Percentiles rank a stretch among this genome's conserved stretches.
phyloP scores from a whole-genome alignment of 768 basidiomycete species.

The Agrocybe praecox region DNA sequence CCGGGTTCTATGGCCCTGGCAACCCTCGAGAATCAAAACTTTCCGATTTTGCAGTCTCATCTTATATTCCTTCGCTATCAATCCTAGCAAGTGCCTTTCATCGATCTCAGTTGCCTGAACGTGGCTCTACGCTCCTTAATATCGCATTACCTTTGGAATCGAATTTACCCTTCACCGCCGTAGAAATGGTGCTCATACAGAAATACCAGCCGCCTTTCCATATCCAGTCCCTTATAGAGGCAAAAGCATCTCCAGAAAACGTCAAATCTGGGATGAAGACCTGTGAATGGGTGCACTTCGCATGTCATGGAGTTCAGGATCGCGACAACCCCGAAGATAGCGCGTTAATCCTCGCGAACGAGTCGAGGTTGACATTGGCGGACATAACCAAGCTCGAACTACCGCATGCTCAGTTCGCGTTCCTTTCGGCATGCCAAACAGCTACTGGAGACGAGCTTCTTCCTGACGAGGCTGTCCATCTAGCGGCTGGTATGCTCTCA shows the following conservation, averaged over 20 bases:
- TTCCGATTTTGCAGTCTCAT: constrained; percentile 19
- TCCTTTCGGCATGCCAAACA: constrained; percentile 7
- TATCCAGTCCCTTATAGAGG: neutral
- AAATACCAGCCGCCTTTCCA: neutral
- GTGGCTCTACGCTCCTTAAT: neutral
- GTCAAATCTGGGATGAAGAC: neutral
- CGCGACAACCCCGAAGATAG: neutral
- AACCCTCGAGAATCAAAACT: neutral
- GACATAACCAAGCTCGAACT: constrained; percentile 1
- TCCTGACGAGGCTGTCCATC: constrained; percentile 5
- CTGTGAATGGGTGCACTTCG: constrained; percentile 4
- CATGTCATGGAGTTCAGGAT: constrained; percentile 6
- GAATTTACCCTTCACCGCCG: neutral
- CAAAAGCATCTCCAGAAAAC: neutral
- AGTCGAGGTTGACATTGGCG: neutral
- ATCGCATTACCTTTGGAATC: constrained; percentile 1
- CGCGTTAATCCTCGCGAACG: neutral
- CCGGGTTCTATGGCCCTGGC: constrained; percentile 23
- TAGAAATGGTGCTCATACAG: neutral
- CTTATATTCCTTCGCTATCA: constrained; percentile 15
- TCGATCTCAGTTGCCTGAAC: neutral
- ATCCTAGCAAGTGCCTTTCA: neutral
- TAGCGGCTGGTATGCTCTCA: constrained; percentile 2
- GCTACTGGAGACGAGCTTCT: constrained; percentile 8
- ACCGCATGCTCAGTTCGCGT: neutral